Base-by-base conservation (phyloP, 768 basidiomycete genomes). In the Suillus bovinus region DNA sequence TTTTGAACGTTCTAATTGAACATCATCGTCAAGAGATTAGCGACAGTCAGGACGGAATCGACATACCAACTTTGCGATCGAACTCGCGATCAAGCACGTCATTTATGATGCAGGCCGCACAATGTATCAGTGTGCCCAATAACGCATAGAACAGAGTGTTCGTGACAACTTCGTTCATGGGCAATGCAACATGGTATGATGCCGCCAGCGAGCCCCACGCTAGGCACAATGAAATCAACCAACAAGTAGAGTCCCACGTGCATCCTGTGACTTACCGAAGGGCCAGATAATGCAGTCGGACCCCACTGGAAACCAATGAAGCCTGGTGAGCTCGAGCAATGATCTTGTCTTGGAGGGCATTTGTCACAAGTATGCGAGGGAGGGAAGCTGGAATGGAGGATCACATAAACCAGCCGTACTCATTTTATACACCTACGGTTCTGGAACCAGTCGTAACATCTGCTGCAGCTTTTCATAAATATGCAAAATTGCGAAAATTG, bases 91-190 rank as follows among this genome's bases (percentile, higher is more conserved):
- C 84, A 58, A 83, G 79, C 20, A 86, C 84, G 62, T 86, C 84
- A 62, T 86, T 85, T 36, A 84, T 72, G 3, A 83, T 83, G 64
- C 84, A 84, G 1, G 83, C 84, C 2, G 83, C 82, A 59, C 80
- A 73, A 39, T 80, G 79, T 36, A 84, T 36, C 10, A 66, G 39
- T 11, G 62, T 67, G 14, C 67, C 36, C 14, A 56, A 27, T 24
- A 56, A 27, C 27, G 54, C 54, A 38, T 56, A 56, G 24, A 56
- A 56, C 34, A 56, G 39, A 38, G 36, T 56, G 36, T 27, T 56
- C 10, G 5, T 20, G 4, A 20, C 22, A 10, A 56, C 54, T 11
- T 56, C 10, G 5, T 16, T 20, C 54, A 56, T 56, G 3, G 54
- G 36, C 5, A 56, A 39, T 38, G 9, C 54, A 10, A 56, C 36